Conservation (phyloP, 1,139 yeast genomes). For the Saccharomycopsis crataegensis region DNA sequence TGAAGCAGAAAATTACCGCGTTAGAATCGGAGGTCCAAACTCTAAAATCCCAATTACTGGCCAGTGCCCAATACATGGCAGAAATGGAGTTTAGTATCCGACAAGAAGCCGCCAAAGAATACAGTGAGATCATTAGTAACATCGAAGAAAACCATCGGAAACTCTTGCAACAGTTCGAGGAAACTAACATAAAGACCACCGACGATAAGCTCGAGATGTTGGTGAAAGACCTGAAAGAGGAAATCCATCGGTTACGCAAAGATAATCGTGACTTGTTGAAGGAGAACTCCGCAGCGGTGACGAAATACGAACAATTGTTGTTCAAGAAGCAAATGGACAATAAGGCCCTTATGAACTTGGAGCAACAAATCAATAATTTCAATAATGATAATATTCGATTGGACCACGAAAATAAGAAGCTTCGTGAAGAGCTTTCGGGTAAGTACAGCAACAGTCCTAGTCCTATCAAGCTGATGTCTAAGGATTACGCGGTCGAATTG, state of each 20-base stretch:
- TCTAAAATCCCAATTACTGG: conserved; percentile 1
- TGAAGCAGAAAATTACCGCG: background rate
- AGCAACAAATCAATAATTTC: conserved; percentile 14
- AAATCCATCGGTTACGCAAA: conserved; percentile 8
- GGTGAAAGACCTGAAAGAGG: conserved; percentile 10
- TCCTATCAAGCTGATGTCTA: background rate
- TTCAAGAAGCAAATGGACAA: conserved; percentile 6
- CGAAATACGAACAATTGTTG: conserved; percentile 12
- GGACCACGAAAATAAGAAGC: conserved; percentile 12
- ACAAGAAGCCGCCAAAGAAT: conserved; percentile 16
- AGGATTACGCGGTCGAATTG: background rate
- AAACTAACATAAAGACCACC: conserved; percentile 3
- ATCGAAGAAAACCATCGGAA: conserved; percentile 13
- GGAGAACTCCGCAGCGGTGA: conserved; percentile 9
- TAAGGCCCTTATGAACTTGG: conserved; percentile 8
- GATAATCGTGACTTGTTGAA: conserved; percentile 13
- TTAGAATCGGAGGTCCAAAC: background rate
- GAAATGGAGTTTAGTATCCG: conserved; percentile 9
- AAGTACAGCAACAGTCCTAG: background rate
- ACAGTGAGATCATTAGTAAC: conserved; percentile 7
- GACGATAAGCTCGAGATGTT: conserved; percentile 15
- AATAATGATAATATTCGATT: conserved; percentile 15
- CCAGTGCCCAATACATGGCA: conserved; percentile 2
- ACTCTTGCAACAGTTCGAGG: conserved; percentile 11
- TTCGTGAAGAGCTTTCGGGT: background rate